Conservation (phyloP, 148 eudicot species). For the Silene latifolia region DNA sequence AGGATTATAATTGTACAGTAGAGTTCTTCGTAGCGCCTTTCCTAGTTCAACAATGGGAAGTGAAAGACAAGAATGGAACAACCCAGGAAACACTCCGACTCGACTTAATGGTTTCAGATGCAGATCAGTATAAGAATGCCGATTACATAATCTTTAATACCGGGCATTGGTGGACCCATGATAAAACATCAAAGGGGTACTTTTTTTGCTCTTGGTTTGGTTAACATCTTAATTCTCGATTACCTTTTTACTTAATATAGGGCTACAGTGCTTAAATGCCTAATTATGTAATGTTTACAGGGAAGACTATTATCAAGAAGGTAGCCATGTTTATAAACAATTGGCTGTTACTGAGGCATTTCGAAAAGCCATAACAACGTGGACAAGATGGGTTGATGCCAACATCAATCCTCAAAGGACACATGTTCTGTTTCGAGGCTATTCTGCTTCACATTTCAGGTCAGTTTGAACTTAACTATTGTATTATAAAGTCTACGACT, state of each 20-base stretch:
- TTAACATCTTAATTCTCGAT: neutral
- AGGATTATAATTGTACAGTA: conserved; percentile 73
- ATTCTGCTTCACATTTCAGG: conserved; percentile 95
- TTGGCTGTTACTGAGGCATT: conserved; percentile 75
- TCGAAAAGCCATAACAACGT: conserved; percentile 83
- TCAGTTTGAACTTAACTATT: conserved; percentile 21
- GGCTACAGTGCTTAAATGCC: neutral
- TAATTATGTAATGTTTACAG: conserved; percentile 32
- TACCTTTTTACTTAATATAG: neutral
- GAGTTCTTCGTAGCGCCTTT: conserved; percentile 94
- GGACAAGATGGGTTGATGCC: conserved; percentile 88
- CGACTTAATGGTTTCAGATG: conserved; percentile 51
- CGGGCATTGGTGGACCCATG: conserved; percentile 99
- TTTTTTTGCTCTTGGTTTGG: neutral
- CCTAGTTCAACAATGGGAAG: conserved; percentile 84
- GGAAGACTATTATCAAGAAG: conserved; percentile 90
- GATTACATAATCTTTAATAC: conserved; percentile 82
- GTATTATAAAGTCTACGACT: neutral
- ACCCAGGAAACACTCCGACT: conserved; percentile 86
- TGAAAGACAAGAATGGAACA: conserved; percentile 45
- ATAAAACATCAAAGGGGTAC: conserved; percentile 84
- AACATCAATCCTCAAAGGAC: conserved; percentile 61
- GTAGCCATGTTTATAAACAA: conserved; percentile 73
- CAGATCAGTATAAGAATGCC: conserved; percentile 58
- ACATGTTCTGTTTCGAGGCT: conserved; percentile 77